Evolutionary conservation across 768 basidiomycete genomes (phyloP), one percentile per base, ranked within the genome.

Genomic region (Boletus huronensis): DNA sequence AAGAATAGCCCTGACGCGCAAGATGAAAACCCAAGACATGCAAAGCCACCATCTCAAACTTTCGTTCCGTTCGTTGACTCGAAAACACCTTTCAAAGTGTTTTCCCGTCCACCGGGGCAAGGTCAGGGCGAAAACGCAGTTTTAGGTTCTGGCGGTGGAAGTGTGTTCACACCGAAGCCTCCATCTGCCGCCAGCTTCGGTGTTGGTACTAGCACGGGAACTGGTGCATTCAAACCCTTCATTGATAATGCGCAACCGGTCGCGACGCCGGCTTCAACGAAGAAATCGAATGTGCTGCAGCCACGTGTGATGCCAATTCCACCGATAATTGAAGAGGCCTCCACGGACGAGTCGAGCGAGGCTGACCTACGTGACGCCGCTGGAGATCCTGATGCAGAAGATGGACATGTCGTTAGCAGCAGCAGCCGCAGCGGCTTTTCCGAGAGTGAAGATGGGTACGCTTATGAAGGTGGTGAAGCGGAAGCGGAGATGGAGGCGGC

Each of bases 51-150:
- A 17, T 41, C 67, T 40, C 71, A 73, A 35, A 76, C 76, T 75
- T 76, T 77, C 50, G 66, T 68, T 26, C 74, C 78, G 3, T 74
- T 77, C 50, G 65, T 66, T 7, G 76, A 79, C 46, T 59, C 71
- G 7, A 67, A 74, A 49, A 65, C 73, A 14, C 75, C 77, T 11
- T 75, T 76, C 64, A 87, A 73, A 58, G 88, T 91, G 19, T 91
- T 91, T 69, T 87, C 82, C 54, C 80, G 85, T 16, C 88, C 78
- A n/a, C 70, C 84, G 0, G 58, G 55, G 34, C 67, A 65, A 43
- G 75, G 77, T 39, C 74, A 78, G 43, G 65, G 69, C 25, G 78
- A 79, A 54, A 75, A 69, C 57, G 69, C 70, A 6, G 49, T 56
- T 26, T 44, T 54, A 19, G 49, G 63, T 58, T 26, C 59, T 19